Conservation (phyloP, 208 protist species). For the Acanthamoeba royreba region DNA sequence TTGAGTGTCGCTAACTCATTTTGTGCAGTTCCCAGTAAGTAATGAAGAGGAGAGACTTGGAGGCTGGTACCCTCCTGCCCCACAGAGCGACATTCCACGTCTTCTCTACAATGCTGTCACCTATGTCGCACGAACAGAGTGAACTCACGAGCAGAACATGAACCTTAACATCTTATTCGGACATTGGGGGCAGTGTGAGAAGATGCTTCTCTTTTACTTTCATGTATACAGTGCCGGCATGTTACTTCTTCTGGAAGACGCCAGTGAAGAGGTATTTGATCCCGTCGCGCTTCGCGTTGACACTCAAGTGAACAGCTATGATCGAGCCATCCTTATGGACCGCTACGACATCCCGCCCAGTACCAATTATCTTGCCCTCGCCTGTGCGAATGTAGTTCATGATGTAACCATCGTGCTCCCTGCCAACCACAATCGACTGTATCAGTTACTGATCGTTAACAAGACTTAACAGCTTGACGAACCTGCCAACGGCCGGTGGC, state of each 20-base stretch:
- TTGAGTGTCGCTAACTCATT: no score
- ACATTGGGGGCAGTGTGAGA: no score
- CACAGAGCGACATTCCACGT: neutral
- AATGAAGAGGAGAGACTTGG: neutral
- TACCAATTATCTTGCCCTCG: neutral
- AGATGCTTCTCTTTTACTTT: no score
- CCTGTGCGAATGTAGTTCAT: neutral
- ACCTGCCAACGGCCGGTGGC: neutral
- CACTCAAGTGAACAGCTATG: neutral
- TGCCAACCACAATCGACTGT: neutral
- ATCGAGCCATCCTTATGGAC: slow-evolving; percentile 36
- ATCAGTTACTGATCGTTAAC: neutral
- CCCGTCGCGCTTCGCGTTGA: slow-evolving; percentile 12
- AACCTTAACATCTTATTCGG: no score
- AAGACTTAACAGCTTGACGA: neutral
- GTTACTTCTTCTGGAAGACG: neutral
- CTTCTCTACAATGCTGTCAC: neutral
- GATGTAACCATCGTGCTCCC: neutral
- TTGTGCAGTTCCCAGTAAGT: neutral
- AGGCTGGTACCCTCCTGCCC: neutral
- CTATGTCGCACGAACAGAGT: neutral
- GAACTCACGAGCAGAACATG: no score
- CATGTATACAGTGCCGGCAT: no score
- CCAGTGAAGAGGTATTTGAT: neutral
- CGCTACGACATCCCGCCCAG: neutral